Conservation (phyloP, 2,329 filamentous ascomycete species). For the Neofusicoccum parvum region DNA sequence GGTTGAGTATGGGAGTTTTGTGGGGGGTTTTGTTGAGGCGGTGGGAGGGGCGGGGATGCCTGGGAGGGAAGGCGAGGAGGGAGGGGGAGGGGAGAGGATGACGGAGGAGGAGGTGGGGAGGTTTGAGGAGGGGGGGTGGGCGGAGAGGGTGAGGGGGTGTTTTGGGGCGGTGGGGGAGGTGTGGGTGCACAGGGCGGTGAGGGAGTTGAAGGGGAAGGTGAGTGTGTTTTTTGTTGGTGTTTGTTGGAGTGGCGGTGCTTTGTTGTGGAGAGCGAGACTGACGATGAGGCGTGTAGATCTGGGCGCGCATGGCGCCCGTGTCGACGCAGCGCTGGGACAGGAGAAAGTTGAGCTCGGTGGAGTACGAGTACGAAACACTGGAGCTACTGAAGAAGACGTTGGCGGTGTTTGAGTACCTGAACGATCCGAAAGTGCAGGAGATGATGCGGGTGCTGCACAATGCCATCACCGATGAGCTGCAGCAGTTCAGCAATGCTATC, state of each 20-base stretch:
- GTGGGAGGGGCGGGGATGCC: too few species aligned
- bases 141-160: too few species aligned
- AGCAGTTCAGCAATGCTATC: neutral
- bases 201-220: constrained; percentile 4
- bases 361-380: constrained; percentile 1
- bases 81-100: neutral
- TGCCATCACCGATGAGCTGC: neutral
- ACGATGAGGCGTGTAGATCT: too few species aligned
- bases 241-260: too few species aligned
- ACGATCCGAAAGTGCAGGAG: neutral
- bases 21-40: neutral
- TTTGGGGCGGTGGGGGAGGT: neutral
- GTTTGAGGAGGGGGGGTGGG: too few species aligned
- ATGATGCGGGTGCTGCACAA: neutral
- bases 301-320: constrained; percentile 1
- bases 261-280: too few species aligned
- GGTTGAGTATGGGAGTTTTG: neutral
- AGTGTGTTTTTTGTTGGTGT: too few species aligned
- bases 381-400: constrained; percentile 6
- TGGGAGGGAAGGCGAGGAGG: too few species aligned
- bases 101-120: too few species aligned
- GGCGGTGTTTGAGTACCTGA: constrained; percentile 12
- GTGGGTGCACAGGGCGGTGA: neutral
- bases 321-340: constrained; percentile 7
- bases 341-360: neutral